phyloP scores from a whole-genome alignment of 2,329 filamentous ascomycete genomes.

The Clonostachys rhizophaga region DNA sequence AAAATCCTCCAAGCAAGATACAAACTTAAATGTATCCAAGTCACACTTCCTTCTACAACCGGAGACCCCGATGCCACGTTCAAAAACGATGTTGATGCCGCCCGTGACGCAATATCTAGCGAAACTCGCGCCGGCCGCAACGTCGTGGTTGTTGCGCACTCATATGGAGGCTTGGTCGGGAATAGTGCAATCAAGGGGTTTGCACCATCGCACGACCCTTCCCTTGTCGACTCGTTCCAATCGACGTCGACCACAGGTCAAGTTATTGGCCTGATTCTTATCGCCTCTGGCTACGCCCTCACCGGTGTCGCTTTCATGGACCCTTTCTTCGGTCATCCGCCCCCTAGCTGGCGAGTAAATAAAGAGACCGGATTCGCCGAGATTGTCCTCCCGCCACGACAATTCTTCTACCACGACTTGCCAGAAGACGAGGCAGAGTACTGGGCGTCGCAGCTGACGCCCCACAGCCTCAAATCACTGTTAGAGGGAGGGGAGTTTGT shows the following conservation, averaged over 20 bases:
- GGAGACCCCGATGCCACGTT: slow-evolving; percentile 26
- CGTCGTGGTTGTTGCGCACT: slow-evolving; percentile 41
- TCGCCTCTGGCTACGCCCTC: slow-evolving; percentile 35
- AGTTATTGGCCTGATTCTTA: slow-evolving; percentile 36
- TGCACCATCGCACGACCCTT: slow-evolving; percentile 8
- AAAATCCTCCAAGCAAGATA: slow-evolving; percentile 21
- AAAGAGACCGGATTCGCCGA: slow-evolving; percentile 32
- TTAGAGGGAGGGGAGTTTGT: slow-evolving; percentile 34
- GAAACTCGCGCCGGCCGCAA: slow-evolving; percentile 29
- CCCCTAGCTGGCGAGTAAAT: slow-evolving; percentile 33
- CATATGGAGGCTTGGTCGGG: slow-evolving; percentile 41
- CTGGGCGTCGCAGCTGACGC: slow-evolving; percentile 32
- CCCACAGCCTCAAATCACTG: slow-evolving; percentile 35
- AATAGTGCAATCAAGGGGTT: slow-evolving; percentile 39
- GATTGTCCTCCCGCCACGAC: slow-evolving; percentile 24
- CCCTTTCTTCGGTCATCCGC: slow-evolving; percentile 30
- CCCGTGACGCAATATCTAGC: slow-evolving; percentile 22
- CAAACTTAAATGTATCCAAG: slow-evolving; percentile 20
- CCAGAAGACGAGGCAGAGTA: slow-evolving; percentile 31
- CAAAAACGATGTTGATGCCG: slow-evolving; percentile 32
- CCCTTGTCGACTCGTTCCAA: not conserved
- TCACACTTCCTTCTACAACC: slow-evolving; percentile 31
- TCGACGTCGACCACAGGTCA: slow-evolving; percentile 13
- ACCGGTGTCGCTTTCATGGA: slow-evolving; percentile 33
- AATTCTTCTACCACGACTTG: slow-evolving; percentile 47